A percentile compares a stretch with the other conserved stretches of the same genome.
These are phyloP conservation scores for Nicotiana sylvestris DNA, from an alignment of 257 asterid species.

Conservation along the genomic window DNA sequence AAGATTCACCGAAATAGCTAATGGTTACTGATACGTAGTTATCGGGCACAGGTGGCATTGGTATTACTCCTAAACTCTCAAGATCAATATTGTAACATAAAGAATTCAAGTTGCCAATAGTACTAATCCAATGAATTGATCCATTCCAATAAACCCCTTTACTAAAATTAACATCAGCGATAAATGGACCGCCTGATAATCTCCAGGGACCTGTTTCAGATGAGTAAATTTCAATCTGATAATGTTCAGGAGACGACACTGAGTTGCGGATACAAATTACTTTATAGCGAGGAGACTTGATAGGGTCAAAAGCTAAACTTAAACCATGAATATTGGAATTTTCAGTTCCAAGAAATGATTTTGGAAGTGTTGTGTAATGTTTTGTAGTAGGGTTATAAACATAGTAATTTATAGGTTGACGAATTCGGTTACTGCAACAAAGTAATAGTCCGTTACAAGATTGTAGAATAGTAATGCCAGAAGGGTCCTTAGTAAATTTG, in stretches of 20 bases:
- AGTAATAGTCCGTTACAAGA: constrained; percentile 37
- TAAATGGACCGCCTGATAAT: constrained; percentile 12
- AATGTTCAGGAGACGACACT: constrained; percentile 5
- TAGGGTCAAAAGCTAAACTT: constrained; percentile 26
- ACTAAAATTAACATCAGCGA: constrained; percentile 10
- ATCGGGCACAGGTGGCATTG: constrained; percentile 12
- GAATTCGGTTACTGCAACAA: constrained; percentile 16
- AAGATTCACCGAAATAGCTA: constrained; percentile 22
- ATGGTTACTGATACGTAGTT: background rate
- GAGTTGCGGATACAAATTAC: constrained; percentile 19
- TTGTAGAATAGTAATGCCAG: constrained; percentile 19
- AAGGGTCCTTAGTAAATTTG: constrained; percentile 14
- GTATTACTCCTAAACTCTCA: constrained; percentile 12
- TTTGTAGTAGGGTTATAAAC: constrained; percentile 29
- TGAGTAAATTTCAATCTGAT: constrained; percentile 27
- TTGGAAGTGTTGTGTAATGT: constrained; percentile 24
- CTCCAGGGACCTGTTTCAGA: constrained; percentile 31
- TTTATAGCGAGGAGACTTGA: constrained; percentile 22
- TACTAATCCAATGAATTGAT: constrained; percentile 25
- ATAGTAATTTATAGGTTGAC: background rate
- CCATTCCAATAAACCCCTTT: constrained; percentile 28
- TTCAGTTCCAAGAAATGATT: constrained; percentile 2
- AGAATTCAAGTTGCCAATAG: background rate
- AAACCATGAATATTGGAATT: background rate
- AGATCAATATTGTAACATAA: constrained; percentile 24